Conservation (phyloP, 2,329 filamentous ascomycete species). For the Endoconidiophora polonica region DNA sequence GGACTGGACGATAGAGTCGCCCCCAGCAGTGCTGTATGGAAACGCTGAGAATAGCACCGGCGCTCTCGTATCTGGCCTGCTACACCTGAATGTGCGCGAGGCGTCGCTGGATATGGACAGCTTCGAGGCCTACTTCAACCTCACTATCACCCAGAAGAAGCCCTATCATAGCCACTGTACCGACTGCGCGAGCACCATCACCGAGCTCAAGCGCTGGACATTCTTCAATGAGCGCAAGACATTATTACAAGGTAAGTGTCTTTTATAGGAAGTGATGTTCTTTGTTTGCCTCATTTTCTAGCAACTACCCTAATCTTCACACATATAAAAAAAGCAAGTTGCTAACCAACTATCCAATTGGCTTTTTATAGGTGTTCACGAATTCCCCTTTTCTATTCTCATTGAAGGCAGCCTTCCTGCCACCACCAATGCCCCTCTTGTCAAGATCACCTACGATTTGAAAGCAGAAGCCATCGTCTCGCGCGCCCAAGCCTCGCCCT, state of each 20-base stretch:
- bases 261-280: background rate
- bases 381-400: slow-evolving; percentile 78
- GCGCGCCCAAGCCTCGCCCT: slow-evolving; percentile 37
- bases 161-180: slow-evolving; percentile 65
- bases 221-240: slow-evolving; percentile 45
- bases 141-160: slow-evolving; percentile 60
- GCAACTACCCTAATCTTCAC: background rate
- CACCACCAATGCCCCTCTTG: slow-evolving; percentile 56
- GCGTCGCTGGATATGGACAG: slow-evolving; percentile 49
- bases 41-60: slow-evolving; percentile 59
- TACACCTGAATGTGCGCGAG: slow-evolving; percentile 58
- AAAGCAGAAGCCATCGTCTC: slow-evolving; percentile 46
- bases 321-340: slow-evolving; percentile 4
- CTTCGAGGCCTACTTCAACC: slow-evolving; percentile 55
- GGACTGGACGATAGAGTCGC: slow-evolving; percentile 59
- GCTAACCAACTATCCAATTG: slow-evolving; percentile 13
- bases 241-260: slow-evolving; percentile 30
- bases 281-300: background rate
- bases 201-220: slow-evolving; percentile 62
- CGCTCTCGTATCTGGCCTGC: slow-evolving; percentile 68
- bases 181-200: slow-evolving; percentile 56
- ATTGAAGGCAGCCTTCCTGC: slow-evolving; percentile 76
- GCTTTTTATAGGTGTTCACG: slow-evolving; percentile 39
- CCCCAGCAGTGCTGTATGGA: slow-evolving; percentile 73
- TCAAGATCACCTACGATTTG: slow-evolving; percentile 64